Conservation (phyloP, 805 yeast species). For the Starmerella lactis-condensi region DNA sequence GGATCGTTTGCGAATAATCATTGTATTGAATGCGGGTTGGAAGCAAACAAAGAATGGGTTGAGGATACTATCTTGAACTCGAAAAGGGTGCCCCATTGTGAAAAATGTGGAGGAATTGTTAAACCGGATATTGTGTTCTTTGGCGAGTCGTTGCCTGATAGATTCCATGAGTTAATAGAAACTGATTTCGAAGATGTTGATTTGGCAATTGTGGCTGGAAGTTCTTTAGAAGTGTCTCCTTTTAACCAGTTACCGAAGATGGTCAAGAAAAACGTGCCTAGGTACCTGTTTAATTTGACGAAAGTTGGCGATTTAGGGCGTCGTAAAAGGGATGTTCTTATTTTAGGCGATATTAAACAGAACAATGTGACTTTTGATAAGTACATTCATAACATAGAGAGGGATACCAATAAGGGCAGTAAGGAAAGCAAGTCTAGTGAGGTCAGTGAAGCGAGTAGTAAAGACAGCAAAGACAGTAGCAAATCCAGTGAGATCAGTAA, state of each 20-base stretch:
- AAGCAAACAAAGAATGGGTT: conserved; percentile 26
- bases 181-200: conserved; percentile 30
- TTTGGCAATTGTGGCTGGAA: conserved; percentile 76
- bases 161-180: conserved; percentile 56
- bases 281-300: conserved; percentile 61
- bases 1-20: conserved; percentile 79
- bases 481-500: background rate
- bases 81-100: conserved; percentile 30
- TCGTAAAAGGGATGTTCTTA: conserved; percentile 42
- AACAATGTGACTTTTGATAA: conserved; percentile 4
- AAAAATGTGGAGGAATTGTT: conserved; percentile 50
- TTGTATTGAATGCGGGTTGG: conserved; percentile 55
- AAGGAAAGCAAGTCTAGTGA: background rate
- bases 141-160: conserved; percentile 67
- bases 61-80: conserved; percentile 12
- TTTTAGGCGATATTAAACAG: conserved; percentile 46
- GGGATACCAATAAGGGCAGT: background rate
- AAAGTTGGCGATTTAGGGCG: conserved; percentile 48
- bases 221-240: conserved; percentile 76
- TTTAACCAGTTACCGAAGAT: conserved; percentile 71
- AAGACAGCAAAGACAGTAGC: too few relatives aligned
- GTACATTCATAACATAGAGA: background rate
- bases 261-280: conserved; percentile 28
- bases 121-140: conserved; percentile 91
- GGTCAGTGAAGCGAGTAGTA: background rate